phyloP scores from a whole-genome alignment of 495 filamentous ascomycete species.

The Jackrogersella minutella region DNA sequence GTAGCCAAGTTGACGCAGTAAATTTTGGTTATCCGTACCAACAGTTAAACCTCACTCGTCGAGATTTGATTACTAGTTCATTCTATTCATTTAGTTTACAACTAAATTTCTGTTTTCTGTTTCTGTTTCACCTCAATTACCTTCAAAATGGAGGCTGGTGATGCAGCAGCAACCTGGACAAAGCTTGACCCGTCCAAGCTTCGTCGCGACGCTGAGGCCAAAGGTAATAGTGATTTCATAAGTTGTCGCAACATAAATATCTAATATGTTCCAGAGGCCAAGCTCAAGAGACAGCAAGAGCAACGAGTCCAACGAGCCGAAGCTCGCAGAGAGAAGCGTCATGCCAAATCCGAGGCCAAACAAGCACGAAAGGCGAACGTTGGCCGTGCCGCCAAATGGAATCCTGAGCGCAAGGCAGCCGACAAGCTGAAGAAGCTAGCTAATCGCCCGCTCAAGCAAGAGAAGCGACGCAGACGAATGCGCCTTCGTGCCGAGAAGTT shows the following conservation, averaged over 20 bases:
- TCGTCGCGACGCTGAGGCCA: conserved; percentile 35
- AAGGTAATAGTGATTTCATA: conserved; percentile 24
- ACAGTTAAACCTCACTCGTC: background rate
- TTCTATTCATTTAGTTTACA: background rate
- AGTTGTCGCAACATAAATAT: background rate
- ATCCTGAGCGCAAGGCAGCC: conserved; percentile 32
- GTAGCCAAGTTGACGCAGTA: background rate
- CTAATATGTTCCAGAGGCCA: conserved; percentile 35
- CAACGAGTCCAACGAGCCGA: conserved; percentile 38
- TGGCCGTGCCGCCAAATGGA: conserved; percentile 41
- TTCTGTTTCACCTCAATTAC: background rate
- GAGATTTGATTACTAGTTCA: background rate
- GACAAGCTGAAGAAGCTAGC: conserved; percentile 42
- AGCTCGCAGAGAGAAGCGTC: conserved; percentile 42
- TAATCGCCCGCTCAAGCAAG: conserved; percentile 38
- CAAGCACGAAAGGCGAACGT: conserved; percentile 43
- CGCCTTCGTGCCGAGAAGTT: conserved; percentile 38
- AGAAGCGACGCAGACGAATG: conserved; percentile 44
- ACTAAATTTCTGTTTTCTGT: background rate
- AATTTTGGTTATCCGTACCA: background rate
- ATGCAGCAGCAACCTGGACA: conserved; percentile 21
- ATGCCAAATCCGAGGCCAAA: conserved; percentile 46
- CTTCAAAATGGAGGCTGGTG: conserved; percentile 25
- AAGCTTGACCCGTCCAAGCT: conserved; percentile 36
- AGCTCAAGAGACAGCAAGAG: conserved; percentile 36